Evolutionary conservation across 139 green algal genomes (phyloP).

Genomic region (Volvox africanus): DNA sequence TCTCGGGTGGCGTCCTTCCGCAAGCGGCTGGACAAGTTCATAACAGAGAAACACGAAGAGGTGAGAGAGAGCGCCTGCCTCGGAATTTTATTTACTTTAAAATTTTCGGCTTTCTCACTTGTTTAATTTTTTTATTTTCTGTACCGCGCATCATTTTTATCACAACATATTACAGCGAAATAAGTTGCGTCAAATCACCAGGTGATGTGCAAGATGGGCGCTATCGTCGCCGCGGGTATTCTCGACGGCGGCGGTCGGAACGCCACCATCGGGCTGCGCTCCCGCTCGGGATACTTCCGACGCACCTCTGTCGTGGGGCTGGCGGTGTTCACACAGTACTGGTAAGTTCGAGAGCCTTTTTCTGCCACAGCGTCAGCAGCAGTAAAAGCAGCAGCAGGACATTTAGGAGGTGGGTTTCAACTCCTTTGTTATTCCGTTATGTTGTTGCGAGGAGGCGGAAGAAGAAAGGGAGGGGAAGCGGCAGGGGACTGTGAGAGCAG

Average conservation of each 20-base stretch:
- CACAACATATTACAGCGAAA: too few relatives aligned
- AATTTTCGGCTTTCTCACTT: too few relatives aligned
- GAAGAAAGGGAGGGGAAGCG: background rate
- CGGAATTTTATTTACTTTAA: too few relatives aligned
- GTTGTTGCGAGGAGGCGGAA: too few relatives aligned
- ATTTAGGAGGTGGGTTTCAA: too few relatives aligned
- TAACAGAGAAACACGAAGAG: slow-evolving; percentile 96
- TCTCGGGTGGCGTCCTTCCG: slow-evolving; percentile 75
- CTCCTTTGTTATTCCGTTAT: too few relatives aligned
- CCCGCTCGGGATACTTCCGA: slow-evolving; percentile 82
- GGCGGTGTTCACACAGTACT: slow-evolving; percentile 97
- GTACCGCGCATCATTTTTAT: too few relatives aligned
- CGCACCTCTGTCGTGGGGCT: slow-evolving; percentile 91
- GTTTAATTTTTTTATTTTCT: too few relatives aligned
- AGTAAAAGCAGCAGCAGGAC: too few relatives aligned
- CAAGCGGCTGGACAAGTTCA: slow-evolving; percentile 86
- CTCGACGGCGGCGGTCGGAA: slow-evolving; percentile 96
- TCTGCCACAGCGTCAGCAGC: too few relatives aligned
- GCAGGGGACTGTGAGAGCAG: too few relatives aligned
- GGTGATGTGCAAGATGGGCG: slow-evolving; percentile 92
- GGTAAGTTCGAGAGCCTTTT: slow-evolving; percentile 60
- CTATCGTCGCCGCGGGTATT: slow-evolving; percentile 95
- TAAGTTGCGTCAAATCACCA: background rate
- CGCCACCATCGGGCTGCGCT: slow-evolving; percentile 86
- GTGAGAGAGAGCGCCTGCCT: slow-evolving; percentile 43